Evolutionary conservation across 805 yeast species (phyloP).

Genomic region (Lipomyces kockii): DNA sequence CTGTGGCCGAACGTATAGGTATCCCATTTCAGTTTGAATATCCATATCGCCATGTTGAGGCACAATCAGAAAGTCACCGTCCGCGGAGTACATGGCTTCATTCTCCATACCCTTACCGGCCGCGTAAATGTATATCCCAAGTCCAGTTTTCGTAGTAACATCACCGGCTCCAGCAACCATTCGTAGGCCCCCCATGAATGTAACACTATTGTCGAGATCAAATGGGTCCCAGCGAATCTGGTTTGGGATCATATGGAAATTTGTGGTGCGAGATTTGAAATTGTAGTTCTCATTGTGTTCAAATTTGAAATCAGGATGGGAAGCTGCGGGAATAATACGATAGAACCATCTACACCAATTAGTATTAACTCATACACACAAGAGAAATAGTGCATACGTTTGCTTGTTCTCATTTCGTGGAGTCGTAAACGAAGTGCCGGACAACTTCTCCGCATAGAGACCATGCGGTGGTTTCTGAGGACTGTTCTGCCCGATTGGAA

Average conservation of each 20-base stretch:
- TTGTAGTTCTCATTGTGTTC: slow-evolving; percentile 14
- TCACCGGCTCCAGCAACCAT: slow-evolving; percentile 40
- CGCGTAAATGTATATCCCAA: slow-evolving; percentile 38
- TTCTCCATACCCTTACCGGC: slow-evolving; percentile 39
- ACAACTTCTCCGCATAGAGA: slow-evolving; percentile 41
- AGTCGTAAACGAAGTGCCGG: slow-evolving; percentile 43
- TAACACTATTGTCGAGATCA: slow-evolving; percentile 28
- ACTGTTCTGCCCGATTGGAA: slow-evolving; percentile 40
- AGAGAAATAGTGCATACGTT: slow-evolving; percentile 9
- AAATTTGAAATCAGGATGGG: slow-evolving; percentile 34
- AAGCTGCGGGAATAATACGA: slow-evolving; percentile 39
- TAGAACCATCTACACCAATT: slow-evolving; percentile 35
- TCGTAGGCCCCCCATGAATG: slow-evolving; percentile 36
- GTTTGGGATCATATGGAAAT: slow-evolving; percentile 38
- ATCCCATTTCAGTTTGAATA: slow-evolving; percentile 42
- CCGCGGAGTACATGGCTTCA: slow-evolving; percentile 39
- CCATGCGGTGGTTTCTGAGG: slow-evolving; percentile 40
- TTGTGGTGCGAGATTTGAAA: slow-evolving; percentile 15
- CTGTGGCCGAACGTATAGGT: slow-evolving; percentile 38
- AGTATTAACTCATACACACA: background rate
- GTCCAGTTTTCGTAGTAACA: slow-evolving; percentile 37
- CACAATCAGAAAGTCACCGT: slow-evolving; percentile 42
- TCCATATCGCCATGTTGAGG: slow-evolving; percentile 41
- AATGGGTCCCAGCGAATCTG: slow-evolving; percentile 41
- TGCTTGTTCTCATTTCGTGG: slow-evolving; percentile 41